Evolutionary conservation across 1,284 basidiomycete species (phyloP).

Genomic region (Ceratobasidium sp.): DNA sequence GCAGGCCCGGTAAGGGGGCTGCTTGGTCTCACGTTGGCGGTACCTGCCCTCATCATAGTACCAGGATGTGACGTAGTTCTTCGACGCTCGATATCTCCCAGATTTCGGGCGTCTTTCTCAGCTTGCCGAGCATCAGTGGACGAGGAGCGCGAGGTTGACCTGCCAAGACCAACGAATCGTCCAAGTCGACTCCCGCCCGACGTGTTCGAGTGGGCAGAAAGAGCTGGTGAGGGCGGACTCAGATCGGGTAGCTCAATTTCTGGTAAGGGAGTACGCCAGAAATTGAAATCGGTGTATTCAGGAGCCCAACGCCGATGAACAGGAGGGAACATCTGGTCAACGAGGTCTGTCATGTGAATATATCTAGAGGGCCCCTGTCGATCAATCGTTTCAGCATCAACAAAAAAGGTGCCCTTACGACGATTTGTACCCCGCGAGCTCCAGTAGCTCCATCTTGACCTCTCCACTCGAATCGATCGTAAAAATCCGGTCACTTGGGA

Average conservation of each 20-base stretch:
- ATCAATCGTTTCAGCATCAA: constrained; percentile 2
- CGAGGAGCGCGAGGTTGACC: constrained; percentile 45
- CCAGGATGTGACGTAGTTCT: constrained; percentile 42
- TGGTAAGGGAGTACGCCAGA: constrained; percentile 82
- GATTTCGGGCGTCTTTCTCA: constrained; percentile 26
- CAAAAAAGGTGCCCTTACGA: constrained; percentile 60
- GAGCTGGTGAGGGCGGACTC: constrained; percentile 86
- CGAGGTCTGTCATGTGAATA: constrained; percentile 97
- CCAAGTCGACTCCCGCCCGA: constrained; percentile 74
- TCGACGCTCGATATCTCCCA: constrained; percentile 44
- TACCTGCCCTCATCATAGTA: constrained; percentile 20
- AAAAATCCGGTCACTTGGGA: constrained; percentile 94
- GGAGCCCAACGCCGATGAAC: constrained; percentile 85
- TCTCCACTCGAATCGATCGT: constrained; percentile 96
- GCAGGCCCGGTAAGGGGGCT: constrained; percentile 47
- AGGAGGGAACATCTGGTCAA: constrained; percentile 99
- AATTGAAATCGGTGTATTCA: constrained; percentile 97
- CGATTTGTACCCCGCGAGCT: constrained; percentile 95
- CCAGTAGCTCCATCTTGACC: constrained; percentile 96
- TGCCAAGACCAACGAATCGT: constrained; percentile 56
- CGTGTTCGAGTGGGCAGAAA: constrained; percentile 88
- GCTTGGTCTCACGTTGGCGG: constrained; percentile 12
- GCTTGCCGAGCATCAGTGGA: constrained; percentile 44
- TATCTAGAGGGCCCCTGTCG: constrained; percentile 58
- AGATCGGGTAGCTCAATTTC: constrained; percentile 87